These are phyloP conservation scores for Neotropicomus parvogracilis DNA, from an alignment of 1,284 basidiomycete species.

Conservation along the genomic window DNA sequence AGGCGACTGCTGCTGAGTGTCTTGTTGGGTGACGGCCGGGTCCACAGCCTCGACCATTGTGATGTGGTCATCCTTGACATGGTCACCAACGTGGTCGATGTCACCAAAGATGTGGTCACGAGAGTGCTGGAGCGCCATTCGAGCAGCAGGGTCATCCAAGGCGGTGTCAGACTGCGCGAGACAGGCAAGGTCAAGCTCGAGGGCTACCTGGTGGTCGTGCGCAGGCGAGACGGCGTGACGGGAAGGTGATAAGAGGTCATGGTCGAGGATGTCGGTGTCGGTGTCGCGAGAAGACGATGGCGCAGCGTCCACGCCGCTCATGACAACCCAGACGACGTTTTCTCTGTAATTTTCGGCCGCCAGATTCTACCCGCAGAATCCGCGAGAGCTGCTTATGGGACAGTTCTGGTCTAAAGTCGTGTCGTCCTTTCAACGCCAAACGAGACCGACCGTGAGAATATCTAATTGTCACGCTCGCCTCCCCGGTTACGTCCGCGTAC, in stretches of 20 bases:
- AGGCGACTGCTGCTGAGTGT: constrained; percentile 35
- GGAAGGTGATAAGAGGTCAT: constrained; percentile 34
- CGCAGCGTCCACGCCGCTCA: constrained; percentile 33
- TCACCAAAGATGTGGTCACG: constrained; percentile 35
- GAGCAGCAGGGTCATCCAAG: constrained; percentile 26
- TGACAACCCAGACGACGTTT: constrained; percentile 30
- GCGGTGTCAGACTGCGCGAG: constrained; percentile 29
- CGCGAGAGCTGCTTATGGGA: constrained; percentile 21
- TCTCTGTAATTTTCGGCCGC: constrained; percentile 24
- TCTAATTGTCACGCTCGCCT: not conserved
- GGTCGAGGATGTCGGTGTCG: constrained; percentile 32
- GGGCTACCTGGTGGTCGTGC: constrained; percentile 29
- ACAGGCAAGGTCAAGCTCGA: constrained; percentile 31
- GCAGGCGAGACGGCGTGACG: constrained; percentile 29
- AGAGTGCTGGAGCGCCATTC: constrained; percentile 31
- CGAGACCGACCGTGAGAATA: constrained; percentile 26
- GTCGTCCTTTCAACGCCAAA: constrained; percentile 31
- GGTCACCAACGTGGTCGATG: constrained; percentile 37
- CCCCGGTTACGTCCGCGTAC: constrained; percentile 16
- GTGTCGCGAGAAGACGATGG: constrained; percentile 27
- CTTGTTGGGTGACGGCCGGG: constrained; percentile 35
- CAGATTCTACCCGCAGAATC: constrained; percentile 21
- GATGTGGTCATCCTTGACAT: constrained; percentile 34
- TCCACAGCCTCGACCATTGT: constrained; percentile 37
- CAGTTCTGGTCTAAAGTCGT: constrained; percentile 20